A percentile compares a stretch with the other conserved stretches of the same genome.
phyloP scores from a whole-genome alignment of 2,329 filamentous ascomycete genomes.

The Grosmannia clavigera region DNA sequence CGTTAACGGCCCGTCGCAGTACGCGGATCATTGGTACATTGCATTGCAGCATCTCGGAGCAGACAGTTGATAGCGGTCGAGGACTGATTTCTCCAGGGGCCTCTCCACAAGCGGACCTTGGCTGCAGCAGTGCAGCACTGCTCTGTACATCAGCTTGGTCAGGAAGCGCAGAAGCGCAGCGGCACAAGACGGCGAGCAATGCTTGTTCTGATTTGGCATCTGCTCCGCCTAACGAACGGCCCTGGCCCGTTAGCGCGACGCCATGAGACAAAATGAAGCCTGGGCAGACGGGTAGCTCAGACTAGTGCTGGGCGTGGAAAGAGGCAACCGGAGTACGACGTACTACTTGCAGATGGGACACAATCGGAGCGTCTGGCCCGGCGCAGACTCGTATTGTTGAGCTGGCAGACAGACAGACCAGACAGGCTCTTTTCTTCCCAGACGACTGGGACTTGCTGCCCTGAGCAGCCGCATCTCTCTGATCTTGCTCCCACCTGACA shows the following conservation, averaged over 20 bases:
- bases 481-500: no score
- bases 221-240: neutral
- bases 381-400: neutral
- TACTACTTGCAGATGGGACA: no score
- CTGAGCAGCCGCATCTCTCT: neutral
- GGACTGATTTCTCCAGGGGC: neutral
- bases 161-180: neutral
- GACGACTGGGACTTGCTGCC: neutral
- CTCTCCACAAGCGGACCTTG: neutral
- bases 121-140: neutral
- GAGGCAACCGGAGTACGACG: neutral
- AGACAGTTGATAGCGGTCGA: neutral
- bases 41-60: neutral
- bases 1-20: neutral
- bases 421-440: neutral
- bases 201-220: neutral
- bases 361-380: no score
- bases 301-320: neutral
- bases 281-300: neutral
- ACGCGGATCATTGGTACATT: constrained; percentile 1
- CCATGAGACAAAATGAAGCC: neutral
- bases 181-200: neutral
- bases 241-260: neutral
- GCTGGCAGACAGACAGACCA: no score
- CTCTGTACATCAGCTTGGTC: neutral